Base-by-base conservation (phyloP, 768 basidiomycete genomes). In the Lyophyllum decastes region DNA sequence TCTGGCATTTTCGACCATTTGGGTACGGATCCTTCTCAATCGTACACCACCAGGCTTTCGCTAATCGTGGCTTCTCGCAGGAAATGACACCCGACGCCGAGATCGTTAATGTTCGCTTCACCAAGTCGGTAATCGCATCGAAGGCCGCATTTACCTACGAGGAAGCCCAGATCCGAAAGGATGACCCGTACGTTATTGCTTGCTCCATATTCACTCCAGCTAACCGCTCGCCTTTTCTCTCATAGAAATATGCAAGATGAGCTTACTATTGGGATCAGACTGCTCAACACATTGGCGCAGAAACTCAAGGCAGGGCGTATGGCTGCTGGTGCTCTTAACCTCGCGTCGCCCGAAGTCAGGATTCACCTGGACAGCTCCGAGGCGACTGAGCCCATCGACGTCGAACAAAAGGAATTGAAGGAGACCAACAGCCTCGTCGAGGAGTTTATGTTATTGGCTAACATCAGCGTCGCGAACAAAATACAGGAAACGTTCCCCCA, bases 381-480 rank as follows among this genome's bases (percentile, higher is more conserved):
- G 70, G 92, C 91, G 0, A 90, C 94, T 2, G 95, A 97, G 62
- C 96, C 96, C 0, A 92, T 98, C 60, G 96, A 98, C 61, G 95
- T 99, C 10, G 94, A 98, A 73, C 94, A 95, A 70, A 98, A 98
- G 71, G 89, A 93, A 66, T 69, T 91, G 67, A 77, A 83, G 26
- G 95, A 98, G 74, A 99, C 97, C 9, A 98, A 98, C 69, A 94
- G 92, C 61, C 76, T 98, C 7, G 97, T 98, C 1, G 97, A 99
- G 72, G 97, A 98, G 72, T 98, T 99, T 74, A 99, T 99, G 97
- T 77, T 99, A 61, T 86, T 99, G 58, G 96, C 97, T 6, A 99
- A 98, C 66, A 90, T 96, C 64, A 92, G 89, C 62, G 97, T 98
- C 1, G 96, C 97, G 6, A 73, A 77, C 63, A 92, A 90, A 73